Base-by-base conservation (phyloP, 2,329 filamentous ascomycete species). In the Calonectria honghensis region DNA sequence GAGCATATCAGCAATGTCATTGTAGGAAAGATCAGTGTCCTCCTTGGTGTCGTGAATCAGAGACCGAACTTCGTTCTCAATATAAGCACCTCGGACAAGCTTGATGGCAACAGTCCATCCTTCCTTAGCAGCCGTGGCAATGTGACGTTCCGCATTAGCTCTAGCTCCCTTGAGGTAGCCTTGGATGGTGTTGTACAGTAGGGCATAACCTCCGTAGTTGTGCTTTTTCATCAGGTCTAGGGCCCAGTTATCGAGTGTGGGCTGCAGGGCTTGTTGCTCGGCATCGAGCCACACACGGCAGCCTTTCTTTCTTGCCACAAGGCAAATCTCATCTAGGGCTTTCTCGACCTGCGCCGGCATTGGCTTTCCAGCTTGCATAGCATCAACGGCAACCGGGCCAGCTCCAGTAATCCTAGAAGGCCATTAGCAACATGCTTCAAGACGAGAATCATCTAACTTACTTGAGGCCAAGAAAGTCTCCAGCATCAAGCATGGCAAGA, bases 391-490 rank as follows among this genome's bases (percentile, higher is more conserved):
- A 2, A 82, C 79, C 0, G 83, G 83, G 0, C 87, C 87, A 7
- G 85, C 87, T 5, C 87, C 87, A 20, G 86, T 88, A 0, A 86
- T 81, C 71, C 85, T 87, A 1, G 14, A 39, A 6, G 2, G n/a
- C 0, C 7, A 24, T 18, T 18, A 1, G 7, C 0, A 6, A 37
- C 18, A 45, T n/a, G 52, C 10, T n/a, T 45, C 24, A 31, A 31
- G 2, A n/a, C 1, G 24, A 14, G 11, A 48, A 16, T 45, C 5
- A 2, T n/a, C 16, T 10, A 13, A 39, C 84, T 78, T 79, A 88
- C 84, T 93, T 93, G 50, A 93, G 81, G 0, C 91, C 90, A 0
- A 93, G 88, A 75, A 91, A 92, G 71, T 93, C 92, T 2, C 89
- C 86, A 0, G 72, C 39, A 9, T 79, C 85, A 4, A 89, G 84